Conservation (phyloP, 1,284 basidiomycete species). For the Leccinum solheimii region DNA sequence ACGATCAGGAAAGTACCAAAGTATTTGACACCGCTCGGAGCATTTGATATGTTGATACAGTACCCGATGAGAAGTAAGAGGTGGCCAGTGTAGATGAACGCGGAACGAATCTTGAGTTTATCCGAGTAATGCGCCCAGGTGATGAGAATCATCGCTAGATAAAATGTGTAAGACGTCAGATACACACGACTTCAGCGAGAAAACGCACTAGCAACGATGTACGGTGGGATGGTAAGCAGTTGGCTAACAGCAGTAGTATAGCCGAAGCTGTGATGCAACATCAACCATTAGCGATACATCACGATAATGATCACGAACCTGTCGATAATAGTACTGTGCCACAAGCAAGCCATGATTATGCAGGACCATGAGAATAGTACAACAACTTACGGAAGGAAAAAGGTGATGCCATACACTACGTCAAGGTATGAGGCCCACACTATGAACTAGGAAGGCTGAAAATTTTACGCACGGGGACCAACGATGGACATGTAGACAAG, state of each 20-base stretch:
- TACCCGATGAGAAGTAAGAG: slow-evolving; percentile 59
- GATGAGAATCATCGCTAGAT: slow-evolving; percentile 51
- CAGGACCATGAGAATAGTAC: not conserved
- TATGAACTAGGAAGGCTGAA: not conserved
- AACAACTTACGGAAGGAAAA: slow-evolving; percentile 61
- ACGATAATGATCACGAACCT: slow-evolving; percentile 36
- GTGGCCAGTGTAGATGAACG: slow-evolving; percentile 60
- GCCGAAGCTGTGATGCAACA: slow-evolving; percentile 47
- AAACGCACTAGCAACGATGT: slow-evolving; percentile 57
- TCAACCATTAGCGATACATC: not conserved
- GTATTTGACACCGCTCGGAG: slow-evolving; percentile 52
- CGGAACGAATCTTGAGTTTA: slow-evolving; percentile 52
- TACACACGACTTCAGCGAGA: not conserved
- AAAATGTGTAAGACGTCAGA: not conserved
- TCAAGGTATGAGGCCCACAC: slow-evolving; percentile 8
- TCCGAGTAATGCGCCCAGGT: slow-evolving; percentile 62
- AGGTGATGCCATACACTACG: slow-evolving; percentile 56
- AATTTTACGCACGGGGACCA: slow-evolving; percentile 49
- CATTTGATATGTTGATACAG: slow-evolving; percentile 57
- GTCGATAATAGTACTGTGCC: slow-evolving; percentile 59
- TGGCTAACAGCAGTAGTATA: slow-evolving; percentile 58
- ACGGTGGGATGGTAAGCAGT: slow-evolving; percentile 70
- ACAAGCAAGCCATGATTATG: not conserved
- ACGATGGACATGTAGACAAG: slow-evolving; percentile 61
- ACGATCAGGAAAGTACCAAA: slow-evolving; percentile 68